Conservation (phyloP, 352 stramenopile species). For the Phytopythium ostracodes region DNA sequence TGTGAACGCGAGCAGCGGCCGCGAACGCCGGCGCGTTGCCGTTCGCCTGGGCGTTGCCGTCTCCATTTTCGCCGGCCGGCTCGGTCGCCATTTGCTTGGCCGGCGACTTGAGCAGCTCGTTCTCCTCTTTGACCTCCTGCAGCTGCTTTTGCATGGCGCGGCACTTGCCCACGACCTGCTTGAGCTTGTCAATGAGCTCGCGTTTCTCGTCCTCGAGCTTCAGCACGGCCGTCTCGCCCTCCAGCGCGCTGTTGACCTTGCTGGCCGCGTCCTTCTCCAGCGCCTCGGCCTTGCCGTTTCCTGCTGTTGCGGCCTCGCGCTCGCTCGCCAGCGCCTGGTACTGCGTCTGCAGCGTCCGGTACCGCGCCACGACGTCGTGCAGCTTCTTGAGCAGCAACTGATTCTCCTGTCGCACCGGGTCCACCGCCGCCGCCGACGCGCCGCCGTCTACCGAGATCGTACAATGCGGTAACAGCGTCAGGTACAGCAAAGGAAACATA, state of each 20-base stretch:
- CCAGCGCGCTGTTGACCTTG: constrained; percentile 1
- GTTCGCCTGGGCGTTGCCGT: constrained; percentile 1
- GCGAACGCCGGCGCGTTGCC: constrained; percentile 12
- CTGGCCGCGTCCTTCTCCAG: neutral
- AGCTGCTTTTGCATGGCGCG: constrained; percentile 72
- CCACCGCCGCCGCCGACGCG: constrained; percentile 10
- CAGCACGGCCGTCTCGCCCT: constrained; percentile 23
- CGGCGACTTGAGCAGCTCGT: constrained; percentile 35
- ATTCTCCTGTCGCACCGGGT: constrained; percentile 54
- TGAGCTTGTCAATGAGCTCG: constrained; percentile 77
- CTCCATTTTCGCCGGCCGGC: constrained; percentile 1
- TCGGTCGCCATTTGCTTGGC: constrained; percentile 16
- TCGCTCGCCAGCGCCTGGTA: constrained; percentile 33
- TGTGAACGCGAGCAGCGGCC: constrained; percentile 15
- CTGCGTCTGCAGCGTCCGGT: constrained; percentile 47
- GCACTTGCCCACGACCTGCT: constrained; percentile 61
- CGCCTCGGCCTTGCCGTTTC: neutral
- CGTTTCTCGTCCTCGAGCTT: constrained; percentile 62
- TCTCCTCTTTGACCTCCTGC: constrained; percentile 56
- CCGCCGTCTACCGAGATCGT: neutral
- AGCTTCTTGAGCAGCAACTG: constrained; percentile 52
- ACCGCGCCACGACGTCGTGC: constrained; percentile 49
- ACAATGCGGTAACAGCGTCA: constrained; percentile 1
- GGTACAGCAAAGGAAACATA: constrained; percentile 3
- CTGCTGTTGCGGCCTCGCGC: constrained; percentile 11